phyloP scores from a whole-genome alignment of 306 rosid genomes.

The Heteromeles arbutifolia region DNA sequence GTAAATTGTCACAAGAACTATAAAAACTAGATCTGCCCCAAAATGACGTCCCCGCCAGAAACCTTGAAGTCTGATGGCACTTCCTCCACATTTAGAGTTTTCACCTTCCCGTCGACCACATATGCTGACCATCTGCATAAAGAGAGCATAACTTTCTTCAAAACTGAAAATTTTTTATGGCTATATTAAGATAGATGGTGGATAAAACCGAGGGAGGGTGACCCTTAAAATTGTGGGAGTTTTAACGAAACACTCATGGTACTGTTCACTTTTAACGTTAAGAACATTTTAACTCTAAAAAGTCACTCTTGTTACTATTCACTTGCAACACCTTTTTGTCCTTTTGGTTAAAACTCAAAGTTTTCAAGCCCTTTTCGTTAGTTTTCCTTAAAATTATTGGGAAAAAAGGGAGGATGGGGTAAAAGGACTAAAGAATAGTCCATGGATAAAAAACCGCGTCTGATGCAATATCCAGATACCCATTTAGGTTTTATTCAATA shows the following conservation, averaged over 20 bases:
- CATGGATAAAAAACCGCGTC: not conserved
- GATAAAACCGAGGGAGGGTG: not conserved
- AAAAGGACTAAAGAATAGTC: not conserved
- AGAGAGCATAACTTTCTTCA: not conserved
- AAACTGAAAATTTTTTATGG: not conserved
- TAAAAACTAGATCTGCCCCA: conserved; percentile 62
- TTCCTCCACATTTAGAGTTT: conserved; percentile 77
- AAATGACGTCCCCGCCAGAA: conserved; percentile 76
- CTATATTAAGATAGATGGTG: not conserved
- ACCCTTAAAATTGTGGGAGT: not conserved
- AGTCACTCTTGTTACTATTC: no score
- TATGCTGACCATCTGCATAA: conserved; percentile 88
- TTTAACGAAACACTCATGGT: no score
- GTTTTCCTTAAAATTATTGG: not conserved
- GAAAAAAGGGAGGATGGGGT: not conserved
- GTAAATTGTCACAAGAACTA: conserved; percentile 1
- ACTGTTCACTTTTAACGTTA: no score
- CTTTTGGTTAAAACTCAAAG: no score
- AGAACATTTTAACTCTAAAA: no score
- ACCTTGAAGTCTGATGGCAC: conserved; percentile 93
- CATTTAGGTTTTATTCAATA: not conserved
- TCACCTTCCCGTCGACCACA: conserved; percentile 77
- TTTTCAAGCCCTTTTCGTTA: no score
- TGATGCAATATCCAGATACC: not conserved
- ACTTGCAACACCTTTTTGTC: no score